Conservation (phyloP, 106 monocot genomes). For the Amphibolis antarctica region DNA sequence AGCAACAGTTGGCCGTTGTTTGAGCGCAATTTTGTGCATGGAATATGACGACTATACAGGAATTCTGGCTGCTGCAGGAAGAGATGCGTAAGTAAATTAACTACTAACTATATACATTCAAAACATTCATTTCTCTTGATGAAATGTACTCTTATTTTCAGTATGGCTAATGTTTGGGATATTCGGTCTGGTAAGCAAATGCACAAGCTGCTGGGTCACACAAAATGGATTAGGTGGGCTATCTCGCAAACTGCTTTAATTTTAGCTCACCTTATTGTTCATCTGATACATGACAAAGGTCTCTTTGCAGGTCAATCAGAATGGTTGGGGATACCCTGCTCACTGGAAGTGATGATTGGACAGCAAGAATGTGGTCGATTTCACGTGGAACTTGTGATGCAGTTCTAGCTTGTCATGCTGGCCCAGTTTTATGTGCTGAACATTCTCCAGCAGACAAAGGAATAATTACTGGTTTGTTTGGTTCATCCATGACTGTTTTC, state of each 20-base stretch:
- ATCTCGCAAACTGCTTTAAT: not conserved
- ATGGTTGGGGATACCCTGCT: constrained; percentile 83
- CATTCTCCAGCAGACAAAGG: constrained; percentile 88
- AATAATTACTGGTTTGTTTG: constrained; percentile 71
- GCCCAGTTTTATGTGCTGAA: constrained; percentile 86
- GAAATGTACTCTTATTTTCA: constrained; percentile 20
- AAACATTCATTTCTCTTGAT: not conserved
- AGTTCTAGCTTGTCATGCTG: constrained; percentile 96
- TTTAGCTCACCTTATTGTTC: not conserved
- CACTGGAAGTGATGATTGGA: constrained; percentile 99
- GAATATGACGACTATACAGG: constrained; percentile 95
- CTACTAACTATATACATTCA: not conserved
- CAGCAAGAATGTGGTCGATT: constrained; percentile 92
- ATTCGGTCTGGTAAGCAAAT: constrained; percentile 89
- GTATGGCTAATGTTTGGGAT: constrained; percentile 89
- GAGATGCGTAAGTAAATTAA: constrained; percentile 69
- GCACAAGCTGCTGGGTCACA: constrained; percentile 92
- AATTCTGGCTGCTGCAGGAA: constrained; percentile 84
- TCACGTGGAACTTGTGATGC: constrained; percentile 93
- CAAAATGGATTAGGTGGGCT: constrained; percentile 89
- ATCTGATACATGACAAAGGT: not conserved
- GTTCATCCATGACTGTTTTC: not conserved
- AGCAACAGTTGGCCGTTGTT: constrained; percentile 86
- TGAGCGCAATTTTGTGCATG: constrained; percentile 83
- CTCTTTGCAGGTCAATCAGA: constrained; percentile 67